Base-by-base conservation (phyloP, 2,329 filamentous ascomycete genomes). In the Biscogniauxia sp. region DNA sequence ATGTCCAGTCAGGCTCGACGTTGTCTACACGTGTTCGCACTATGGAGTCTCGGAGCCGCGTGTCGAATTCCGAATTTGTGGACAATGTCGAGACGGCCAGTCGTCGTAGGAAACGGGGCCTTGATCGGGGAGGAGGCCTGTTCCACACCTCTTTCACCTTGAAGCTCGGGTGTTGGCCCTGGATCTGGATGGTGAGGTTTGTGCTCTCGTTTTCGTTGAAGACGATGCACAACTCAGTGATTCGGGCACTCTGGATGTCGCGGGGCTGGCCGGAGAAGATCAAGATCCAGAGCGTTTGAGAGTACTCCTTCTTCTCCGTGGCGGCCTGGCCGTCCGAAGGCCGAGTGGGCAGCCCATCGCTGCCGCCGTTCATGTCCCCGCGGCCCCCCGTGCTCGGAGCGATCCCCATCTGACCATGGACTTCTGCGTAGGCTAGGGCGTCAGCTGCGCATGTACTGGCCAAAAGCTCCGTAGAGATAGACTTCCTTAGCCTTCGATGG, bases 271-370 rank as follows among this genome's bases (percentile, higher is more conserved):
- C 72, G 32, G 64, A 69, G 61, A 72, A 73, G 54, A 73, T 69
- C 57, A 73, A 59, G 19, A 74, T 73, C 68, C 68, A 72, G 50
- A 74, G 64, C 7, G 69, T 70, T 51, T 71, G 69, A 53, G 68
- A 67, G 25, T 68, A 66, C 45, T 57, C 59, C 55, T 56, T 56
- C 28, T 57, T 63, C 53, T 66, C 56, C 54, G 60, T 60, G 56
- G 52, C 55, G 23, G 52, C 57, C 37, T 64, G 62, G 45, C 63
- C 56, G 55, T 58, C 61, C 54, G 62, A 54, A 37, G 58, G 57
- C 58, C 62, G 68, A 49, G 17, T 20, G 53, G 66, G 54, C 55
- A 61, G 63, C 45, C 53, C 54, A 53, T 67, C 62, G 61, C 61
- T 54, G 53, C 51, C 23, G 51, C 51, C n/a, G 19, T 26, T 56